Percentiles rank a stretch among this genome's conserved stretches.
phyloP scores from a whole-genome alignment of 2,329 filamentous ascomycete species.

The Pyrenophora tritici-repentis region DNA sequence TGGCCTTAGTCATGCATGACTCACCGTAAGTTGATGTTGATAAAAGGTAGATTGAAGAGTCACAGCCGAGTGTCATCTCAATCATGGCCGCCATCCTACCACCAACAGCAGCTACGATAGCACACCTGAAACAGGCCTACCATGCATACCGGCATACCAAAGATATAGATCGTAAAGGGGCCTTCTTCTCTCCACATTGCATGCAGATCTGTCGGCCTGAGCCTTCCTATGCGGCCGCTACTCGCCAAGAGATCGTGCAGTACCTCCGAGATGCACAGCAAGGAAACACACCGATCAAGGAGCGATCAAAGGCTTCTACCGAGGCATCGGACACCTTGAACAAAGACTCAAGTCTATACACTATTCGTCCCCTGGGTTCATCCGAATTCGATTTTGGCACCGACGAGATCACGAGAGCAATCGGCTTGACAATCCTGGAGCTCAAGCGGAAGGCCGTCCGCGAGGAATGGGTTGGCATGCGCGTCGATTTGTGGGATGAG shows the following conservation, averaged over 20 bases:
- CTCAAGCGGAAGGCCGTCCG: conserved; percentile 4
- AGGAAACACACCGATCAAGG: background rate
- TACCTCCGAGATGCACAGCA: conserved; percentile 17
- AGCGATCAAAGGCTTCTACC: background rate
- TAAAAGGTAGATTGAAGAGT: background rate
- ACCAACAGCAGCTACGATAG: background rate
- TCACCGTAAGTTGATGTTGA: background rate
- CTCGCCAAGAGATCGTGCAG: conserved; percentile 12
- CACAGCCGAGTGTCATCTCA: background rate
- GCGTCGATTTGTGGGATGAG: conserved; percentile 18
- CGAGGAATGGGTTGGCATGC: conserved; percentile 20
- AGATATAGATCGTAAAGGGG: conserved; percentile 11
- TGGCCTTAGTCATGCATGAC: conserved; percentile 41
- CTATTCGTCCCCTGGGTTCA: conserved; percentile 9
- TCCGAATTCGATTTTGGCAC: conserved; percentile 11
- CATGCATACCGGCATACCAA: conserved; percentile 16
- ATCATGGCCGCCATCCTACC: background rate
- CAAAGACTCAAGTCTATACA: conserved; percentile 11
- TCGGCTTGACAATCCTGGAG: conserved; percentile 1
- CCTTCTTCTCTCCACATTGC: conserved; percentile 19
- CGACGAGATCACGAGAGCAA: conserved; percentile 1
- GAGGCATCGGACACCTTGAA: background rate
- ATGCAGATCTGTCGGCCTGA: conserved; percentile 20
- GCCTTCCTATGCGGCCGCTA: conserved; percentile 16
- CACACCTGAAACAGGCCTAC: conserved; percentile 13